These are phyloP conservation scores for Pisolithus albus DNA, from an alignment of 768 basidiomycete genomes.

Conservation along the genomic window DNA sequence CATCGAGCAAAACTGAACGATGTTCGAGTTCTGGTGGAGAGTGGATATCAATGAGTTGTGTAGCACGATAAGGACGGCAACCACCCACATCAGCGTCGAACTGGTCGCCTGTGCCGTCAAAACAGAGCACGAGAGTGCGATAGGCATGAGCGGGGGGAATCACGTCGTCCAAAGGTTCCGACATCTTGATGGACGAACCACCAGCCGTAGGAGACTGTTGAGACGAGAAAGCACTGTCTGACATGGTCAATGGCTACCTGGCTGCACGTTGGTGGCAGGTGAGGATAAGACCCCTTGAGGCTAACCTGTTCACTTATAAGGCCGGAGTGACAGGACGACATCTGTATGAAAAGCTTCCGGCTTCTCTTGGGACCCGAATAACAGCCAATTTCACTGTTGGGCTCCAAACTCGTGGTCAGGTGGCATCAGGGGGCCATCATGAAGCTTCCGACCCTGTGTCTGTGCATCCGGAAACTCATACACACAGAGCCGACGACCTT, in stretches of 20 bases:
- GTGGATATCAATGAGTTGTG: background rate
- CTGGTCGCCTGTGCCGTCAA: constrained; percentile 57
- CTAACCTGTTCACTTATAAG: background rate
- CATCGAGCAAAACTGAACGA: constrained; percentile 63
- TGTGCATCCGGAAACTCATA: no score
- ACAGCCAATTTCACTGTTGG: no score
- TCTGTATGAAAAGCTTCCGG: no score
- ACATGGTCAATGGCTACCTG: constrained; percentile 13
- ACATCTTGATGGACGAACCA: background rate
- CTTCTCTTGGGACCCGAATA: no score
- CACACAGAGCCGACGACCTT: no score
- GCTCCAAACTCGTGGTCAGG: no score
- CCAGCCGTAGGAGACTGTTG: background rate
- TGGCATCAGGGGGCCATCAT: no score
- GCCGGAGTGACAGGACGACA: no score
- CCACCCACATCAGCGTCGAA: constrained; percentile 55
- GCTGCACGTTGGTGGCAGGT: background rate
- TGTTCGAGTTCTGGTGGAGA: constrained; percentile 56
- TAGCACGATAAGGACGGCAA: background rate
- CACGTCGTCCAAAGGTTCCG: constrained; percentile 23
- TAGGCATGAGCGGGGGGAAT: constrained; percentile 38
- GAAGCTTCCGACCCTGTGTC: no score
- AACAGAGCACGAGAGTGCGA: constrained; percentile 64
- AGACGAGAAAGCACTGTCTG: background rate
- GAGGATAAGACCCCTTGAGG: background rate